A percentile compares a stretch with the other conserved stretches of the same genome.
Evolutionary conservation across 768 basidiomycete genomes (phyloP).

Genomic region (Russula vinacea): DNA sequence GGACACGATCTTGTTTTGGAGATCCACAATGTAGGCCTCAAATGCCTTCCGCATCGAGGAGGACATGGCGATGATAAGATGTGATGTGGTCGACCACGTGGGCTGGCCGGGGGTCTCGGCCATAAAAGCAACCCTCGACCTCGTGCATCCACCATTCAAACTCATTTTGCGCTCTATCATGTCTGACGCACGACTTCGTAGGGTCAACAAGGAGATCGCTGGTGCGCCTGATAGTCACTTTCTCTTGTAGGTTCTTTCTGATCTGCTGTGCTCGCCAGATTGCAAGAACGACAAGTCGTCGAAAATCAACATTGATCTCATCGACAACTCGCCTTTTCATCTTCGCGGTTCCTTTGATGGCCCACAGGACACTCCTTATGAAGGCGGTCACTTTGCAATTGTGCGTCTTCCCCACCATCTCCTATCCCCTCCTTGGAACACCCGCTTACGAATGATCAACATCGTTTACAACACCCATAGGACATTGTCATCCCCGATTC

Average conservation of each 20-base stretch:
- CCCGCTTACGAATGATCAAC: constrained; percentile 9
- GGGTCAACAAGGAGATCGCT: constrained; percentile 92
- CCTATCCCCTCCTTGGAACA: background rate
- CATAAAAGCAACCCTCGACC: constrained; percentile 18
- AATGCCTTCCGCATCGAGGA: constrained; percentile 70
- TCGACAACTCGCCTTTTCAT: constrained; percentile 89
- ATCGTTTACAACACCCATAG: constrained; percentile 40
- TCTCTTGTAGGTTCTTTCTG: constrained; percentile 1
- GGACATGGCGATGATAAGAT: background rate
- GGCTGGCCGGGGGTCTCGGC: background rate
- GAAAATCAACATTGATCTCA: constrained; percentile 78
- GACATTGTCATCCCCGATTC: constrained; percentile 92
- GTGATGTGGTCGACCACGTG: constrained; percentile 12
- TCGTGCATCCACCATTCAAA: constrained; percentile 1
- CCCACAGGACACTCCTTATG: constrained; percentile 89
- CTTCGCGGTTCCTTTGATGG: constrained; percentile 89
- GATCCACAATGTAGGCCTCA: constrained; percentile 65
- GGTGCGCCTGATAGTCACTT: constrained; percentile 44
- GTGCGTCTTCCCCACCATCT: constrained; percentile 47
- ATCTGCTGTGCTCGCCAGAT: constrained; percentile 47
- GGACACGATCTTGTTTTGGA: constrained; percentile 77
- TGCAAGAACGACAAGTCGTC: constrained; percentile 95
- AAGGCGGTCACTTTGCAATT: constrained; percentile 88
- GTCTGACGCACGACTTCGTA: constrained; percentile 74
- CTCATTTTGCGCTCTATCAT: constrained; percentile 5